Evolutionary conservation across 805 yeast genomes (phyloP).

Genomic region (Saccharomycopsis sp.): DNA sequence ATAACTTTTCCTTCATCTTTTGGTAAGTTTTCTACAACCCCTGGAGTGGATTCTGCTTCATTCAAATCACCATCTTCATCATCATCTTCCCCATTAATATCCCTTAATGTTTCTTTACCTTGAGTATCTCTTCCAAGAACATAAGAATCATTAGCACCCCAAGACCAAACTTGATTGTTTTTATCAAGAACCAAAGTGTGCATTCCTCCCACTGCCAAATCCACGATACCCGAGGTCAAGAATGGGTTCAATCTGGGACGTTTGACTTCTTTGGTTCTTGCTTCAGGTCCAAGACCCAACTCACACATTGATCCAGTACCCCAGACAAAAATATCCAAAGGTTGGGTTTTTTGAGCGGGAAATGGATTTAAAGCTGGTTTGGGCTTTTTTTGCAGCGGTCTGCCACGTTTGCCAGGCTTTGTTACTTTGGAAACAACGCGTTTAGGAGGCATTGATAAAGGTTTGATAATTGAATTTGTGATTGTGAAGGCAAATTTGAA

Average conservation of each 20-base stretch:
- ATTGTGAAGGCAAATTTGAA: too few species aligned
- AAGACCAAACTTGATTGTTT: slow-evolving; percentile 80
- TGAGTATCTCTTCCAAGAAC: slow-evolving; percentile 85
- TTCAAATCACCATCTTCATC: slow-evolving; percentile 77
- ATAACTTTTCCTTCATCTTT: slow-evolving; percentile 38
- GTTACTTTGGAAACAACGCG: too few species aligned
- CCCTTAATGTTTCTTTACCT: slow-evolving; percentile 54
- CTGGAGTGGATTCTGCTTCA: slow-evolving; percentile 84
- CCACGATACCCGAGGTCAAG: slow-evolving; percentile 61
- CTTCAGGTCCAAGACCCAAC: slow-evolving; percentile 92
- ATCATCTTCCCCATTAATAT: slow-evolving; percentile 47
- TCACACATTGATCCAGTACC: slow-evolving; percentile 98
- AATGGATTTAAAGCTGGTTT: slow-evolving; percentile 40
- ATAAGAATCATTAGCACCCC: slow-evolving; percentile 95
- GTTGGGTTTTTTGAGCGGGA: slow-evolving; percentile 43
- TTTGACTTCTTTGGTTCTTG: slow-evolving; percentile 85
- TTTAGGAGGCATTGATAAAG: too few species aligned
- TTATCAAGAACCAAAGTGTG: slow-evolving; percentile 78
- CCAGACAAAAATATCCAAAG: slow-evolving; percentile 80
- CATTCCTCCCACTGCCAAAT: slow-evolving; percentile 93
- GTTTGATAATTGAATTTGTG: too few species aligned
- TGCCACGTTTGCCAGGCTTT: too few species aligned
- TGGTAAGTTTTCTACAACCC: slow-evolving; percentile 58
- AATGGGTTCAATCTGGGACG: slow-evolving; percentile 88
- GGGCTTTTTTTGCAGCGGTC: slow-evolving; percentile 3